Evolutionary conservation across 2,329 filamentous ascomycete species (phyloP), one percentile per base, ranked within the genome.

Genomic region (Sporothrix pallida): DNA sequence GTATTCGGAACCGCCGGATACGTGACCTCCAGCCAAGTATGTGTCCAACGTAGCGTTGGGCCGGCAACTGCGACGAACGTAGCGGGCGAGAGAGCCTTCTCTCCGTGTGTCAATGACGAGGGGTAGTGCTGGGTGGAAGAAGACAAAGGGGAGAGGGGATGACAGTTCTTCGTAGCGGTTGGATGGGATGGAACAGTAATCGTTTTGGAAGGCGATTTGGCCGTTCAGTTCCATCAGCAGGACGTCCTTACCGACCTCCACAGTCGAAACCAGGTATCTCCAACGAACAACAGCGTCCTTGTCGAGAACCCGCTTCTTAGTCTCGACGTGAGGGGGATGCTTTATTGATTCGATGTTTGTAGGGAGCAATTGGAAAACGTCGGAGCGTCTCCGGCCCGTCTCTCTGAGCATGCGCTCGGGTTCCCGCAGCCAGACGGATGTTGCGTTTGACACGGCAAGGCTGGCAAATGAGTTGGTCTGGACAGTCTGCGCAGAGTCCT

Each of bases 21-120:
- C 31, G 31, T 37, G 31, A 37, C 31, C 31, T 37, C 31, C 31
- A 7, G 31, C 31, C 67, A 98, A 88, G 77, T 94, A 93, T 0
- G 95, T 97, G 80, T 96, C 95, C 78, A 98, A 86, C 46, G 89
- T 87, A n/a, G 96, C 90, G 79, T 98, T 99, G 1, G 96, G 93
- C 75, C 89, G 90, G 83, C 96, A 99, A 78, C 96, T 98, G 77
- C 95, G 90, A 73, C 96, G 90, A n/a, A 97, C 90, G 80, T 96
- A 98, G 62, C 96, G 92, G 73, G 96, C 90, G 50, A 90, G 85
- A 4, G 93, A 97, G 26, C 95, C 96, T 83, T 97, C 94, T 80
- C 89, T 89, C 74, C 96, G 88, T 10, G 95, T 96, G 81, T 98
- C 96, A 79, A 99, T 96, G 83, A 95, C 97, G 13, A 99, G 88